Conservation (phyloP, 2,329 filamentous ascomycete species). For the Annulohypoxylon truncatum region DNA sequence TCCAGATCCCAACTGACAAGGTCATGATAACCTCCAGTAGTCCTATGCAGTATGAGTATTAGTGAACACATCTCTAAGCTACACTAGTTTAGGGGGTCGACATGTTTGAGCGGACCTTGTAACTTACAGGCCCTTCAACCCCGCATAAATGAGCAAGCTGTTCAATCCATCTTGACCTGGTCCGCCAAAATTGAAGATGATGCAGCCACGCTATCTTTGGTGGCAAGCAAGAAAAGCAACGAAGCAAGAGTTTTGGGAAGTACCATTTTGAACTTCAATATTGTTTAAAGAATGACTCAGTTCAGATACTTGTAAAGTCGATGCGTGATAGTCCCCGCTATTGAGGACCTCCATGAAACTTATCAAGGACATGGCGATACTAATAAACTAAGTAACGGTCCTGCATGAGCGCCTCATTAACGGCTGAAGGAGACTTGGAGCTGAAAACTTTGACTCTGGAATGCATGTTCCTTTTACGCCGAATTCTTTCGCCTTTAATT, state of each 20-base stretch:
- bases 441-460: constrained; percentile 2
- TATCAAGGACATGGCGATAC: too few relatives aligned
- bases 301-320: not conserved
- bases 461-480: not conserved
- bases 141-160: constrained; percentile 32
- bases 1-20: constrained; percentile 47
- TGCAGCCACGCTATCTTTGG: constrained; percentile 48
- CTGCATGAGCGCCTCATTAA: constrained; percentile 21
- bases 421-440: not conserved
- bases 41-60: constrained; percentile 30
- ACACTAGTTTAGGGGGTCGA: not conserved
- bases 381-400: not conserved
- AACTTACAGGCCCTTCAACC: constrained; percentile 18
- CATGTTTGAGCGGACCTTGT: not conserved
- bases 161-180: constrained; percentile 45
- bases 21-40: constrained; percentile 46
- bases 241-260: not conserved
- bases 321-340: not conserved
- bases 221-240: constrained; percentile 5
- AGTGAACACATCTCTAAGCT: not conserved
- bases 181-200: constrained; percentile 56
- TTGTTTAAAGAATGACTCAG: not conserved
- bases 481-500: constrained; percentile 7
- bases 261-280: constrained; percentile 14
- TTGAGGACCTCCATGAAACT: too few relatives aligned